Percentiles rank a stretch among this genome's conserved stretches.
Evolutionary conservation across 2,329 filamentous ascomycete species (phyloP).

Genomic region (Pseudogymnoascus sp.): DNA sequence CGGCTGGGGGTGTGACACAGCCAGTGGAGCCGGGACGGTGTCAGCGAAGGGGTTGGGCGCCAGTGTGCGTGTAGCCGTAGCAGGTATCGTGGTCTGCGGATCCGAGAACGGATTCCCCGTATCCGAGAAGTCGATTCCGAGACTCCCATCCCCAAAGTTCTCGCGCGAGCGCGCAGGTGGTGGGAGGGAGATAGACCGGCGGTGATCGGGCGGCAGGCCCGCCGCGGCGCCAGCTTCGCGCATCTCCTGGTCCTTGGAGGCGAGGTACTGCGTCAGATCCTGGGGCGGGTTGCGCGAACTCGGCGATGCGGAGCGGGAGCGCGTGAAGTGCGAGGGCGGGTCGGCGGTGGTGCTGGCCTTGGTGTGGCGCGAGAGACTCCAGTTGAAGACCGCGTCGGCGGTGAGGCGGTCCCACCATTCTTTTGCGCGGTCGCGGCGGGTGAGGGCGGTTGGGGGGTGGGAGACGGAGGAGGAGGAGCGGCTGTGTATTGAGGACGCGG

Average conservation of each 20-base stretch:
- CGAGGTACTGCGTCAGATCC: slow-evolving; percentile 23
- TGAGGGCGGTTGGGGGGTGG: slow-evolving; percentile 10
- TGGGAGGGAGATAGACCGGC: slow-evolving; percentile 16
- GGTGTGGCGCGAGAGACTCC: slow-evolving; percentile 25
- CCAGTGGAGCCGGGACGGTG: neutral
- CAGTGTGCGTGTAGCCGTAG: neutral
- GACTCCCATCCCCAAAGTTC: slow-evolving; percentile 17
- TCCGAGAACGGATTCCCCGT: neutral
- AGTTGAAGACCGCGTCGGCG: slow-evolving; percentile 32
- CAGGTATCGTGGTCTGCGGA: neutral
- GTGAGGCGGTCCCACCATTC: slow-evolving; percentile 40
- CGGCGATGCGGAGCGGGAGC: slow-evolving; percentile 21
- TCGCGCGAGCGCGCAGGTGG: slow-evolving; percentile 13
- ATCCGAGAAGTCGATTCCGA: slow-evolving; percentile 21
- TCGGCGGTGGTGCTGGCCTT: slow-evolving; percentile 23
- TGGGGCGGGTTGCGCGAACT: slow-evolving; percentile 15
- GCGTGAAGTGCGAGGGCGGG: slow-evolving; percentile 32
- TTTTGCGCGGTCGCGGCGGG: slow-evolving; percentile 29
- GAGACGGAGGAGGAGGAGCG: slow-evolving; percentile 30
- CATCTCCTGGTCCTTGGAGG: slow-evolving; percentile 22
- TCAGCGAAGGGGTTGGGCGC: slow-evolving; percentile 16
- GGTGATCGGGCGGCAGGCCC: neutral
- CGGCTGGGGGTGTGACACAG: slow-evolving; percentile 18
- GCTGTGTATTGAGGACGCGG: slow-evolving; percentile 28
- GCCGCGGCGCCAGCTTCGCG: slow-evolving; percentile 14